Evolutionary conservation across 768 basidiomycete genomes (phyloP), one percentile per base, ranked within the genome.

Genomic region (Termitomyces titanicus): DNA sequence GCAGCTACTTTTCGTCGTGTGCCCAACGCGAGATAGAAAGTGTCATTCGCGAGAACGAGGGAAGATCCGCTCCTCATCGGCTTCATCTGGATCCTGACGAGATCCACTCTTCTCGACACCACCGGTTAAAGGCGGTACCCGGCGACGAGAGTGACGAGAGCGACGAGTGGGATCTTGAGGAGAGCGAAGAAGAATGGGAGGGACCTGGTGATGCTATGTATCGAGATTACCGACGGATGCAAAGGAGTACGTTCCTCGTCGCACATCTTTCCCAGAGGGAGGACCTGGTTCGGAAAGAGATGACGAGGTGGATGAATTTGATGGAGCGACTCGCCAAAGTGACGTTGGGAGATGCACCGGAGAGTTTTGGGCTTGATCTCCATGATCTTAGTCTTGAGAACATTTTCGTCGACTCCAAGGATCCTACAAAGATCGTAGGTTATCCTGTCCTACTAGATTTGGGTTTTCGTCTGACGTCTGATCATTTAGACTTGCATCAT

Each of bases 311-410:
- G 82, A 76, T 80, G 73, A 67, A 66, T 27, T 65, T 91, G 63
- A 89, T 92, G 88, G 82, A 85, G 58, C 69, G 73, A 43, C 70
- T 89, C 35, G 73, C 61, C 13, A 70, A 70, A 47, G 43, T 59
- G 56, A 66, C 62, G 9, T 58, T 67, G 50, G 63, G 59, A 25
- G 71, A 66, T 18, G 68, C 63, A 10, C 64, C 65, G 3, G 64
- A 89, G 66, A 81, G 84, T 64, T 92, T 94, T 65, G 83, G 86
- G 2, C 69, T 94, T 48, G 92, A 94, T 63, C 88, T 87, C 63
- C 93, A 94, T 59, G 93, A 94, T 66, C 69, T 94, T 44, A 93
- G 89, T 63, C 67, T 91, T 64, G 89, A 91, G 69, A 94, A 93
- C 64, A 73, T 93, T 9, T 93, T 94, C 58, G 91, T 94, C 18